These are phyloP conservation scores for Aegilops tauschii DNA, from an alignment of 176 grass and related monocot species.

Conservation along the genomic window DNA sequence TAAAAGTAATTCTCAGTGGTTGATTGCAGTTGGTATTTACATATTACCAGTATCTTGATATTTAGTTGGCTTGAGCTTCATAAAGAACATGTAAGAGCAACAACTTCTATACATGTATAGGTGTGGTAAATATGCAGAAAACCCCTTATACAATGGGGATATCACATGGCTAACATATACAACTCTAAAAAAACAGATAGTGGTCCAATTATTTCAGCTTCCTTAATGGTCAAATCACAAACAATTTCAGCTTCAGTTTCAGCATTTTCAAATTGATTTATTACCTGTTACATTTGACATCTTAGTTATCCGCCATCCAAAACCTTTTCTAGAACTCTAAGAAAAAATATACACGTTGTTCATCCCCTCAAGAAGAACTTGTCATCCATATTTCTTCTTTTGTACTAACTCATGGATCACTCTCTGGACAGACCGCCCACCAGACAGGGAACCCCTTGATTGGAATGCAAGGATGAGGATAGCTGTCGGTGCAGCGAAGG, in stretches of 20 bases:
- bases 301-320: neutral
- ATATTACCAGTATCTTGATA: conserved; percentile 7
- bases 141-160: too few relatives aligned
- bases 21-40: conserved; percentile 15
- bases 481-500: conserved; percentile 85
- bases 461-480: conserved; percentile 98
- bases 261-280: conserved; percentile 1
- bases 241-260: conserved; percentile 22
- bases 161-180: too few relatives aligned
- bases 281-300: neutral
- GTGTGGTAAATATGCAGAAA: too few relatives aligned
- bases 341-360: too few relatives aligned
- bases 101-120: too few relatives aligned
- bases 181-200: neutral
- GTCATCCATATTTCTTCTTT: conserved; percentile 5
- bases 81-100: neutral
- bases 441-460: conserved; percentile 77
- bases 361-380: neutral
- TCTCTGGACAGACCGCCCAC: conserved; percentile 54
- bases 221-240: neutral
- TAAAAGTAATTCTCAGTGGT: neutral
- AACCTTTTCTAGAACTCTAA: conserved; percentile 13
- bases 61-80: conserved; percentile 8
- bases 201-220: neutral
- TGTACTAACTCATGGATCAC: conserved; percentile 17